Conservation (phyloP, 2,329 filamentous ascomycete genomes). For the Talaromyces sp. region DNA sequence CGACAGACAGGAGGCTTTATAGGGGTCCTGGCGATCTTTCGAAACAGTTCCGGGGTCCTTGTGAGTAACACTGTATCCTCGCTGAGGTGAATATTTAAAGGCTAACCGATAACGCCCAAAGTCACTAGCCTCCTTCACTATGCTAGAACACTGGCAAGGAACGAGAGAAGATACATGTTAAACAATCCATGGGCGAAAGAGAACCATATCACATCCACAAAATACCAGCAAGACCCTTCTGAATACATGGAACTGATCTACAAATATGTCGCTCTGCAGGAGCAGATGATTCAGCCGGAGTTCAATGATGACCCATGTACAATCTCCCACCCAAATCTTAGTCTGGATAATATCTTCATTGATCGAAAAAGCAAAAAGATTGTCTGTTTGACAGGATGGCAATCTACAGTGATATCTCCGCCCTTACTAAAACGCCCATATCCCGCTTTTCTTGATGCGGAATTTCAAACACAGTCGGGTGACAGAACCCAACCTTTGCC, state of each 20-base stretch:
- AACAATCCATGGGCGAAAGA: not conserved
- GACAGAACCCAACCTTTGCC: not conserved
- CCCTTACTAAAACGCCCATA: slow-evolving; percentile 15
- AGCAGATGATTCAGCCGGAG: not conserved
- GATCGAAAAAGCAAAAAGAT: slow-evolving; percentile 18
- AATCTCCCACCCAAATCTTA: slow-evolving; percentile 22
- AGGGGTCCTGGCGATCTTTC: not conserved
- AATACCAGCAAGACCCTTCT: not conserved
- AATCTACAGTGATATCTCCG: slow-evolving; percentile 14
- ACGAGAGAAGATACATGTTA: slow-evolving; percentile 1
- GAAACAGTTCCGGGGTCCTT: slow-evolving; percentile 13
- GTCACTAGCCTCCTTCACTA: slow-evolving; percentile 5
- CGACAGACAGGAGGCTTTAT: slow-evolving; percentile 6
- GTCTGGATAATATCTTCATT: slow-evolving; percentile 22
- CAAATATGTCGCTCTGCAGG: not conserved
- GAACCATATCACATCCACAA: slow-evolving; percentile 1
- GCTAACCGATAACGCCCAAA: not conserved
- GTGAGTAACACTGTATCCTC: not conserved
- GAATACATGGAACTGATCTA: not conserved
- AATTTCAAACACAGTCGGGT: slow-evolving; percentile 3
- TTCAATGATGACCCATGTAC: slow-evolving; percentile 14
- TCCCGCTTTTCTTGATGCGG: slow-evolving; percentile 8
- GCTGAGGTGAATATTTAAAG: not conserved
- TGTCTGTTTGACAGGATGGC: slow-evolving; percentile 18
- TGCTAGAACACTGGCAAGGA: slow-evolving; percentile 1